Conservation (phyloP, 1,284 basidiomycete genomes). For the Calocybe gambosa region DNA sequence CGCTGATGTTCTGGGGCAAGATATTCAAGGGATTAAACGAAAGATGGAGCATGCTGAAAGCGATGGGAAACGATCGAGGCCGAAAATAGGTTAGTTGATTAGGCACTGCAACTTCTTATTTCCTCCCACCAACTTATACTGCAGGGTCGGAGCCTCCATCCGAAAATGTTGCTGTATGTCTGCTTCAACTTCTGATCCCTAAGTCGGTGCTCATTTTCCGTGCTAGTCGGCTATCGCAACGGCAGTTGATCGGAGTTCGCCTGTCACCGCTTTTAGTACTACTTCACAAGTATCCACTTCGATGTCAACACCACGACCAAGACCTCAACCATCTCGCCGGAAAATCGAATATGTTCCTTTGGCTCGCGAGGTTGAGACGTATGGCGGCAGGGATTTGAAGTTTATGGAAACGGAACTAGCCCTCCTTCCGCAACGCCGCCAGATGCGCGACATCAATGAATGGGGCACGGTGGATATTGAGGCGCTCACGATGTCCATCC, state of each 20-base stretch:
- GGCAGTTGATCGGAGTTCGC: slow-evolving; percentile 21
- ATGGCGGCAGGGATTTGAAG: slow-evolving; percentile 81
- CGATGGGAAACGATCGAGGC: slow-evolving; percentile 60
- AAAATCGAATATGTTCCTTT: slow-evolving; percentile 91
- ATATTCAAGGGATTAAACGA: slow-evolving; percentile 57
- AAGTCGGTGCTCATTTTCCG: slow-evolving; percentile 18
- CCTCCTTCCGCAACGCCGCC: slow-evolving; percentile 43
- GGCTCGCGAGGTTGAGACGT: slow-evolving; percentile 69
- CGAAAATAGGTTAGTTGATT: slow-evolving; percentile 55
- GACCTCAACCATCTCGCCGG: slow-evolving; percentile 54
- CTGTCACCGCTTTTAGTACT: slow-evolving; percentile 13
- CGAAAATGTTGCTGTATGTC: slow-evolving; percentile 31
- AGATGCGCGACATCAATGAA: slow-evolving; percentile 67
- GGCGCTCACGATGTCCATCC: slow-evolving; percentile 82
- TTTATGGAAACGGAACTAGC: slow-evolving; percentile 61
- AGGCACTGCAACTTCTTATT: background rate
- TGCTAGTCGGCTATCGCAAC: slow-evolving; percentile 24
- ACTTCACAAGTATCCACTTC: slow-evolving; percentile 17
- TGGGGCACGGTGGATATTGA: slow-evolving; percentile 89
- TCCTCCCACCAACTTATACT: slow-evolving; percentile 13
- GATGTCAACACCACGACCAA: slow-evolving; percentile 26
- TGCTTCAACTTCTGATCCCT: slow-evolving; percentile 9
- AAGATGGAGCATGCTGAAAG: slow-evolving; percentile 62
- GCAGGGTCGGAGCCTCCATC: slow-evolving; percentile 36
- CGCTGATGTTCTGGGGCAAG: slow-evolving; percentile 37